These are phyloP conservation scores for Lagenidium sp. DNA, from an alignment of 352 stramenopile genomes.

Conservation along the genomic window DNA sequence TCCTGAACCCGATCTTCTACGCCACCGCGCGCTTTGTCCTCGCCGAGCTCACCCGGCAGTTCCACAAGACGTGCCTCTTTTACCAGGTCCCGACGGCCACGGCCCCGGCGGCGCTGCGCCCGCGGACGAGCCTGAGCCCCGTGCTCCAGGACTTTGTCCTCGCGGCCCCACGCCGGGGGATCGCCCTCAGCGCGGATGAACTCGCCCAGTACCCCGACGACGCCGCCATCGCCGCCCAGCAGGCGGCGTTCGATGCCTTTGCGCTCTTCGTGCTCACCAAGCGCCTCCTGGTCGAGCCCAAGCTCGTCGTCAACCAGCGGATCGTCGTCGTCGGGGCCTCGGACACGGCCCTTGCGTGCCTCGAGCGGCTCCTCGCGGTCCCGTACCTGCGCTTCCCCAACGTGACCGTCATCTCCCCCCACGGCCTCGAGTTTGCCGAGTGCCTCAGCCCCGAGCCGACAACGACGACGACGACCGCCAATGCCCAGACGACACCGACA, in stretches of 20 bases:
- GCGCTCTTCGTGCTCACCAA: slow-evolving; percentile 85
- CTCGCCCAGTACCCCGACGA: slow-evolving; percentile 42
- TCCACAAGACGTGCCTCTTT: slow-evolving; percentile 41
- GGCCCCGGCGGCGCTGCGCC: slow-evolving; percentile 9
- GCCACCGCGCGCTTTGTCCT: slow-evolving; percentile 29
- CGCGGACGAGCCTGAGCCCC: slow-evolving; percentile 19
- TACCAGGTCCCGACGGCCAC: slow-evolving; percentile 5
- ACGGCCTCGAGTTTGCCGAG: slow-evolving; percentile 40
- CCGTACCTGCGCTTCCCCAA: slow-evolving; percentile 85
- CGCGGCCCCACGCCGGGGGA: slow-evolving; percentile 38
- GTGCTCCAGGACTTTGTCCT: slow-evolving; percentile 56
- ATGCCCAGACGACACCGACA: neutral
- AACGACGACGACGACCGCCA: no score
- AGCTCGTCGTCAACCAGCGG: slow-evolving; percentile 72
- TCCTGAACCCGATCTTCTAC: slow-evolving; percentile 51
- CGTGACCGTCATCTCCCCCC: slow-evolving; percentile 76
- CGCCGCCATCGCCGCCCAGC: slow-evolving; percentile 11
- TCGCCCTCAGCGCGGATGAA: slow-evolving; percentile 30
- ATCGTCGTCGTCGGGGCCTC: slow-evolving; percentile 83
- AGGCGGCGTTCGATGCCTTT: slow-evolving; percentile 21
- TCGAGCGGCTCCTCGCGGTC: slow-evolving; percentile 64
- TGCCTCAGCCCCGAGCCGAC: slow-evolving; percentile 9
- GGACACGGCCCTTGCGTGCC: slow-evolving; percentile 64
- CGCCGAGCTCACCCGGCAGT: slow-evolving; percentile 38
- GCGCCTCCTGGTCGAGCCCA: slow-evolving; percentile 79